Percentiles rank a stretch among this genome's conserved stretches.
Evolutionary conservation across 2,329 filamentous ascomycete genomes (phyloP).

Genomic region (Truncatella angustata): DNA sequence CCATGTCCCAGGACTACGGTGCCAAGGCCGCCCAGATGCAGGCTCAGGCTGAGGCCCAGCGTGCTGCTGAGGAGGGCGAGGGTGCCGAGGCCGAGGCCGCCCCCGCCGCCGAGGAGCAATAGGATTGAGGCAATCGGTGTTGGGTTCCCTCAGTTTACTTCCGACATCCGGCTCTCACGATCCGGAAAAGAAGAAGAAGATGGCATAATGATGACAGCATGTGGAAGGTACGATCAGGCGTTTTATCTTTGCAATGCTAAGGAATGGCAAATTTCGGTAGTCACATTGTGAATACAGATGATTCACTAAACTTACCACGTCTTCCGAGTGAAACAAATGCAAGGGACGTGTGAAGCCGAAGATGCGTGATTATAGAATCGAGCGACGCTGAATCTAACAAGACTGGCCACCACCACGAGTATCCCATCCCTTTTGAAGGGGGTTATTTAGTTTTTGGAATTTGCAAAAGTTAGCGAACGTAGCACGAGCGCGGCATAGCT

Average conservation of each 20-base stretch:
- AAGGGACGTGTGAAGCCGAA: too few species aligned
- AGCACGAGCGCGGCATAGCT: too few species aligned
- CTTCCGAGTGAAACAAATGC: too few species aligned
- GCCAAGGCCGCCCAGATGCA: conserved; percentile 74
- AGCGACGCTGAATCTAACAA: too few species aligned
- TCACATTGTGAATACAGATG: conserved; percentile 6
- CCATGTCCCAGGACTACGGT: conserved; percentile 97
- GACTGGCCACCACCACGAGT: too few species aligned
- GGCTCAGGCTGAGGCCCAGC: conserved; percentile 62
- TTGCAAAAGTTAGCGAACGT: too few species aligned
- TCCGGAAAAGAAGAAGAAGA: background rate
- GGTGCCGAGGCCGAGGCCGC: conserved; percentile 46
- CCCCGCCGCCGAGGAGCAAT: conserved; percentile 43
- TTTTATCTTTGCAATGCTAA: conserved; percentile 10
- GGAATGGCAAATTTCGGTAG: conserved; percentile 7
- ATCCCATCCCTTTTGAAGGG: too few species aligned
- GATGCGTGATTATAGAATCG: too few species aligned
- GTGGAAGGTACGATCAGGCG: conserved; percentile 11
- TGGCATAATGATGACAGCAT: conserved; percentile 11
- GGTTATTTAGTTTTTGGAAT: too few species aligned
- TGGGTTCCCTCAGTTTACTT: conserved; percentile 30
- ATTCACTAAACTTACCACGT: background rate
- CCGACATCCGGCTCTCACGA: too few species aligned
- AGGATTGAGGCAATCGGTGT: conserved; percentile 34
- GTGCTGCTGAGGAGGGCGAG: conserved; percentile 47